Base-by-base conservation (phyloP, 345 rosid genomes). In the Chamaenerion angustifolium region DNA sequence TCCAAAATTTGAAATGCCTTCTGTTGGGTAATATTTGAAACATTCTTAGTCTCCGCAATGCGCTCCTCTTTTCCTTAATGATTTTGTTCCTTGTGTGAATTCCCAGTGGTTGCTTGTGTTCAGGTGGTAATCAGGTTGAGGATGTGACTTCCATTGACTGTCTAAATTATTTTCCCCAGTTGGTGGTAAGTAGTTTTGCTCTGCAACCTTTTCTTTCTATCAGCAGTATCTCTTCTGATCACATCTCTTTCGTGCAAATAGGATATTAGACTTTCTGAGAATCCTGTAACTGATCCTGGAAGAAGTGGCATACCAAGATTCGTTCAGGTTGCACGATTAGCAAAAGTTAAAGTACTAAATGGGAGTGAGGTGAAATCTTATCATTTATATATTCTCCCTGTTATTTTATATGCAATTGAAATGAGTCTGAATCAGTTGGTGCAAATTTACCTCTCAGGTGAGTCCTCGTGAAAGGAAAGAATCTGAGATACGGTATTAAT, bases 191-290 rank as follows among this genome's bases (percentile, higher is more conserved):
- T 47, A 64, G 43, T 56, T 58, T 44, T 17, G 11, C 16, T 51
- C 4, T 1, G 55, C 11, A 21, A 23, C 44, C 18, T 42, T 16
- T 41, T 35, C 41, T 47, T 48, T 52, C 16, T 47, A 42, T 4
- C 48, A 17, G 15, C n/a, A 49, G 40, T 46, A 51, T 43, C 13
- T 49, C 3, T 50, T 70, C 49, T 57, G 17, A 54, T 45, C 41
- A 2, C 42, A 57, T 48, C n/a, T 64, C 42, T 12, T 55, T 58
- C 62, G 47, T 56, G 55, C 48, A 61, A 52, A 37, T 12, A 92
- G 96, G 96, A 87, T 55, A 71, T 80, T 65, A 75, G 98, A 79
- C 93, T 92, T 60, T 87, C 96, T 10, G 95, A 77, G 52, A 92
- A 92, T 61, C 96, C 93, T 16, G 54, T 87, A 59, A 23, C 85